These are phyloP conservation scores for Castanopsis chinensis DNA, from an alignment of 306 rosid species.

Conservation along the genomic window DNA sequence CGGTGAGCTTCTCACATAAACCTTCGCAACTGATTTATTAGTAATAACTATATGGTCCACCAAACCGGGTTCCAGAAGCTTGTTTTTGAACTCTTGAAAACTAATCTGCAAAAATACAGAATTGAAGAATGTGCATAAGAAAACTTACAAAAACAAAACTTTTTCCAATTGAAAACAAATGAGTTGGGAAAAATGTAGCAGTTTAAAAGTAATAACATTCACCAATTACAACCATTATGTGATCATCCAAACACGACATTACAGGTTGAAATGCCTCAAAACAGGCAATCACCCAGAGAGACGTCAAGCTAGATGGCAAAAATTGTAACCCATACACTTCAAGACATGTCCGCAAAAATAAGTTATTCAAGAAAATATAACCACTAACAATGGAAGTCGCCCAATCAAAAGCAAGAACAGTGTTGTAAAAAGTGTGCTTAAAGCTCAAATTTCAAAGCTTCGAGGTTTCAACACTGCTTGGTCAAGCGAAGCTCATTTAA, in stretches of 20 bases:
- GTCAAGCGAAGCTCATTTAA: no score
- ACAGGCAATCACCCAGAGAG: slow-evolving; percentile 10
- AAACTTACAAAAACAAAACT: slow-evolving; percentile 12
- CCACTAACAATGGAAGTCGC: background rate
- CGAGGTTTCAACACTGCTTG: no score
- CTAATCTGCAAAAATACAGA: slow-evolving; percentile 67
- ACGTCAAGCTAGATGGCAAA: slow-evolving; percentile 3
- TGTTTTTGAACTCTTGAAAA: slow-evolving; percentile 92
- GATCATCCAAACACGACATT: background rate
- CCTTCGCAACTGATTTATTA: slow-evolving; percentile 92
- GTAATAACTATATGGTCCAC: slow-evolving; percentile 89
- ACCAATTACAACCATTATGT: background rate
- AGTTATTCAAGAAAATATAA: background rate
- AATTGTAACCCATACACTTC: background rate
- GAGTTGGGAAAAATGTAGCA: background rate
- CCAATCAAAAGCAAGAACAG: background rate
- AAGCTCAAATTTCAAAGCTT: no score
- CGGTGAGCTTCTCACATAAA: slow-evolving; percentile 70
- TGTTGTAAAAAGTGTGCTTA: no score
- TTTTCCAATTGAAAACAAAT: slow-evolving; percentile 9
- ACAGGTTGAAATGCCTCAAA: background rate
- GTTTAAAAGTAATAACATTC: background rate
- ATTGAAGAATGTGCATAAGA: slow-evolving; percentile 16
- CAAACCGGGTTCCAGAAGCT: slow-evolving; percentile 88
- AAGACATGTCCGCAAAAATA: slow-evolving; percentile 9